Conservation (phyloP, 2,329 filamentous ascomycete genomes). For the Penicillium capsulatum region DNA sequence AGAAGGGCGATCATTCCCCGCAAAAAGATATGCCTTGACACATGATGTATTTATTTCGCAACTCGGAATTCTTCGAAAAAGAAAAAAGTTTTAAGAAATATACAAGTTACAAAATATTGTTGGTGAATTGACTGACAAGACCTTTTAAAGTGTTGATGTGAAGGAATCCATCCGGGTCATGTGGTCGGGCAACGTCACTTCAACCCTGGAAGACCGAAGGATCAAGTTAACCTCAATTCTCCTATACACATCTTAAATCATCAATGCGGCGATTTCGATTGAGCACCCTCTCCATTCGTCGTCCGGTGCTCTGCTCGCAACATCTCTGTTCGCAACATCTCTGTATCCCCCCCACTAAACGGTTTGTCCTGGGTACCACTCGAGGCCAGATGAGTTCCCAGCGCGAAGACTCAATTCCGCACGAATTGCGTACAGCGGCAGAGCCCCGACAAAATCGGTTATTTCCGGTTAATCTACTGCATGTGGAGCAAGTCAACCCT, state of each 20-base stretch:
- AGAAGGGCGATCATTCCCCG: too few species aligned
- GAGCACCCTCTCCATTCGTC: conserved; percentile 7
- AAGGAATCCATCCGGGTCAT: conserved; percentile 7
- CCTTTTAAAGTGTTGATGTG: neutral
- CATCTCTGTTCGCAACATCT: conserved; percentile 4
- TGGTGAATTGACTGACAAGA: too few species aligned
- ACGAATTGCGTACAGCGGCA: conserved; percentile 67
- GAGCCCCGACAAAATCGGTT: conserved; percentile 67
- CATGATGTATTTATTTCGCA: too few species aligned
- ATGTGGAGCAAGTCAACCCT: conserved; percentile 62
- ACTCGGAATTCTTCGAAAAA: too few species aligned
- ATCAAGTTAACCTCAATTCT: neutral
- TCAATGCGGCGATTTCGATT: conserved; percentile 15
- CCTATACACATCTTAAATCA: neutral
- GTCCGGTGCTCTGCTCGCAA: conserved; percentile 4
- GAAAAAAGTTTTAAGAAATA: too few species aligned
- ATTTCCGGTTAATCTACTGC: conserved; percentile 58
- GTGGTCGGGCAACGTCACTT: conserved; percentile 7
- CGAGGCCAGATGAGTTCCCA: conserved; percentile 26
- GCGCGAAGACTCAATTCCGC: conserved; percentile 44
- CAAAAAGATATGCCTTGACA: too few species aligned
- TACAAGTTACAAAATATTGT: too few species aligned
- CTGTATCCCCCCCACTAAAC: conserved; percentile 5
- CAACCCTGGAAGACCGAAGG: conserved; percentile 1
- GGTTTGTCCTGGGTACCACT: neutral